These are phyloP conservation scores for Picea glauca DNA, from an alignment of 75 land plant species.

Conservation along the genomic window DNA sequence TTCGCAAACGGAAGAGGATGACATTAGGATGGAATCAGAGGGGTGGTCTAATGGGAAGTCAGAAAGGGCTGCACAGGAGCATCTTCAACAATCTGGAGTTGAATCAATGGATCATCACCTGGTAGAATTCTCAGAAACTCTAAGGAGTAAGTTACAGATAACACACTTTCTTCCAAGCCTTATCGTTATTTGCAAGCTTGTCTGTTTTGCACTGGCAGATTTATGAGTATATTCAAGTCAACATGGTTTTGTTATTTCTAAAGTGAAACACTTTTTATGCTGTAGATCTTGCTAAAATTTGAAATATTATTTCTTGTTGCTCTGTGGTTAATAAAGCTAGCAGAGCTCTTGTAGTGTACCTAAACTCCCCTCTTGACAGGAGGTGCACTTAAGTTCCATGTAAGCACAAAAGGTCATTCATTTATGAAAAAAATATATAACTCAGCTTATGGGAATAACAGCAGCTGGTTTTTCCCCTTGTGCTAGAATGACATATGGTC, in stretches of 20 bases:
- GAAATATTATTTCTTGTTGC: neutral
- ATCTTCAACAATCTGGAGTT: slow-evolving; percentile 25
- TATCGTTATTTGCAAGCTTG: neutral
- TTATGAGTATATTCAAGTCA: neutral
- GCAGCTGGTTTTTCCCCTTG: neutral
- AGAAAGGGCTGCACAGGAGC: slow-evolving; percentile 30
- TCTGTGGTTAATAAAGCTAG: neutral
- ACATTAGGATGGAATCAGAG: neutral
- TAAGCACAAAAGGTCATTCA: neutral
- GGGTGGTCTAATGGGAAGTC: slow-evolving; percentile 10
- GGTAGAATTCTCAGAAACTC: slow-evolving; percentile 67
- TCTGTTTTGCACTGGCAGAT: neutral
- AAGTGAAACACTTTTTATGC: neutral
- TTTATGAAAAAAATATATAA: neutral
- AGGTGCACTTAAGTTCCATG: neutral
- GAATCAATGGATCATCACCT: slow-evolving; percentile 54
- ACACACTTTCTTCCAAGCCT: slow-evolving; percentile 1
- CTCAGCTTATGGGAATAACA: neutral
- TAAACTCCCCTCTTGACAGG: neutral
- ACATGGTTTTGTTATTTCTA: neutral
- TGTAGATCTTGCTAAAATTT: neutral
- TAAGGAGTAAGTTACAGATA: slow-evolving; percentile 45
- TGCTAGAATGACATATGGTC: neutral
- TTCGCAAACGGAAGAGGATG: slow-evolving; percentile 9
- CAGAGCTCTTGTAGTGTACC: neutral